Conservation (phyloP, 106 monocot species). For the Allium sativum region DNA sequence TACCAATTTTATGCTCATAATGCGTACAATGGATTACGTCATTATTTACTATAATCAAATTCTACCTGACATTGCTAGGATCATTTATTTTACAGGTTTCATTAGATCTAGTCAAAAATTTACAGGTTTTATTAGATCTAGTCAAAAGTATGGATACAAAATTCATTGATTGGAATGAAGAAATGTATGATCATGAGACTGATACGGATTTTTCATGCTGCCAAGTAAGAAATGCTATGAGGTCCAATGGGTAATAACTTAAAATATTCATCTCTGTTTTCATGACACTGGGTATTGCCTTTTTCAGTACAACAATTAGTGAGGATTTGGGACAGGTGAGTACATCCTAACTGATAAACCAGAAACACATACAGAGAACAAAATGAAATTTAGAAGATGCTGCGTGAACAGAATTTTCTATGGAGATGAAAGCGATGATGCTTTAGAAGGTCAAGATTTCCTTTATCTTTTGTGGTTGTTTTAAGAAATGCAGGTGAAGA, state of each 20-base stretch:
- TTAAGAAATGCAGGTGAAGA: too few relatives aligned
- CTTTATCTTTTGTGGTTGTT: neutral
- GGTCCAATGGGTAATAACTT: neutral
- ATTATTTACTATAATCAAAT: conserved; percentile 1
- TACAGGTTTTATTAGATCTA: conserved; percentile 88
- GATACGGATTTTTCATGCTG: conserved; percentile 65
- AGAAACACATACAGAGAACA: conserved; percentile 92
- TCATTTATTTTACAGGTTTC: conserved; percentile 6
- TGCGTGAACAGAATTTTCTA: conserved; percentile 72
- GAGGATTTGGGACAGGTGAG: conserved; percentile 96
- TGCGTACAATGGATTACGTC: too few relatives aligned
- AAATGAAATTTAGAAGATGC: conserved; percentile 88
- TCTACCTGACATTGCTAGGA: conserved; percentile 4
- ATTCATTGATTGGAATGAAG: conserved; percentile 98
- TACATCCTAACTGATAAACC: conserved; percentile 97
- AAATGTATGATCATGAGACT: conserved; percentile 89
- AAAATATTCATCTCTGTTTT: neutral
- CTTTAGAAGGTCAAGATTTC: conserved; percentile 73
- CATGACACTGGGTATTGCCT: conserved; percentile 1
- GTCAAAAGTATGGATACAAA: conserved; percentile 89
- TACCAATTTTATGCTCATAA: too few relatives aligned
- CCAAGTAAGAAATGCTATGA: conserved; percentile 44
- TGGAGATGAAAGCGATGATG: conserved; percentile 89
- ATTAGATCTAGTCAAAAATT: too few relatives aligned
- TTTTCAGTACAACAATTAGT: conserved; percentile 89